Base-by-base conservation (phyloP, 495 filamentous ascomycete species). In the Durotheca rogersii region DNA sequence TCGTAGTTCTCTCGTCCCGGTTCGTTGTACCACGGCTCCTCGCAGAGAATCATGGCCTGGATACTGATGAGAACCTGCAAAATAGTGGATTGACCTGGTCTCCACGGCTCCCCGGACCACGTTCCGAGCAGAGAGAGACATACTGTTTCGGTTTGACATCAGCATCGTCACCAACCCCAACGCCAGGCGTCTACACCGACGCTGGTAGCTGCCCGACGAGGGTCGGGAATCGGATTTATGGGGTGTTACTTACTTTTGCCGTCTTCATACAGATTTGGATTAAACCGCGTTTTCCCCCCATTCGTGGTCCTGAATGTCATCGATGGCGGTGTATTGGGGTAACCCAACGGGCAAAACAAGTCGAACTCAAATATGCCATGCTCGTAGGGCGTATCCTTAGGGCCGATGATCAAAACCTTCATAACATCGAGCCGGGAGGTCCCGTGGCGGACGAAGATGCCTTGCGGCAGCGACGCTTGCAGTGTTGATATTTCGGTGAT, bases 351-450 rank as follows among this genome's bases (percentile, higher is more conserved):
- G 41, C 74, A 77, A 38, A 70, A 72, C 40, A 85, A 46, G 54
- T 84, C 80, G 44, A 85, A 84, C 61, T 81, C 82, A 60, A 83
- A 85, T 9, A 83, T 52, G 0, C 81, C 82, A 31, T 77, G 64
- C 53, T 82, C 77, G 70, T 86, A 85, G 10, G 82, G 82, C 7
- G 82, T 83, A 7, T 64, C 72, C 9, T 52, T 56, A 2, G 81
- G 78, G 0, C 81, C 82, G 6, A 79, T 60, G 18, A 86, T 83
- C 51, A 86, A 44, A 16, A 75, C 58, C 56, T 82, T 83, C 62
- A 84, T 73, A 11, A 80, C 56, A 58, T 84, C 82, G 1, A 75
- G 68, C 0, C 81, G 68, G 3, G 68, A 72, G 12, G 71, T 66
- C 12, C 75, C 75, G 43, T 80, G 68, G 15, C 75, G 74, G 23